A percentile compares a stretch with the other conserved stretches of the same genome.
phyloP scores from a whole-genome alignment of 2,329 filamentous ascomycete species.

The Cryphonectria radicalis region DNA sequence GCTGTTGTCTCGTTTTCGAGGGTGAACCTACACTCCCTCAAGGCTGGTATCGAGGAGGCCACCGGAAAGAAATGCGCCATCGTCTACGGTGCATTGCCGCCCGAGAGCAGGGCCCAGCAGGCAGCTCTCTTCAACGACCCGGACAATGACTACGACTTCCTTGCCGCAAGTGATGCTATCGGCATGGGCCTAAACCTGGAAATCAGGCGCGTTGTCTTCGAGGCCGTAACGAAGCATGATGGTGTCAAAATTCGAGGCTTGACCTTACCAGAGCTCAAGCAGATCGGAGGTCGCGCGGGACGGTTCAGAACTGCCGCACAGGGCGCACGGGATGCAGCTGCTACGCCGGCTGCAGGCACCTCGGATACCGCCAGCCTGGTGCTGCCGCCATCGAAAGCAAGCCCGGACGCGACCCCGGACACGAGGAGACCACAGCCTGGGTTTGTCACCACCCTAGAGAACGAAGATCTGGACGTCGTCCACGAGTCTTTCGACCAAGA shows the following conservation, averaged over 20 bases:
- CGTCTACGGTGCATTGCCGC: conserved; percentile 89
- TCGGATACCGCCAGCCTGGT: not conserved
- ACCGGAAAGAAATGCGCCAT: conserved; percentile 86
- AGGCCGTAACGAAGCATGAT: conserved; percentile 74
- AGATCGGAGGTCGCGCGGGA: conserved; percentile 92
- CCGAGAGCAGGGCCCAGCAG: conserved; percentile 90
- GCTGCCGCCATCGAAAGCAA: not conserved
- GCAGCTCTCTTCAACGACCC: conserved; percentile 94
- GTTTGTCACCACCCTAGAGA: conserved; percentile 77
- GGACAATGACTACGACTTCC: conserved; percentile 90
- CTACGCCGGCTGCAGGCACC: not conserved
- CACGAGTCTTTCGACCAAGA: conserved; percentile 64
- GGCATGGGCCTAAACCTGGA: conserved; percentile 96
- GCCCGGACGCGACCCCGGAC: conserved; percentile 26
- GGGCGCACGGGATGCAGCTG: conserved; percentile 39
- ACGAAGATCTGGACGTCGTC: conserved; percentile 68
- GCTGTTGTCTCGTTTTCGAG: conserved; percentile 88
- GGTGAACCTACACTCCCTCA: conserved; percentile 78
- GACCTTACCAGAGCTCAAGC: conserved; percentile 80
- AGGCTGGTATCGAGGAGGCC: conserved; percentile 72
- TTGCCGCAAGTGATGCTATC: conserved; percentile 94
- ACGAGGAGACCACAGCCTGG: conserved; percentile 52
- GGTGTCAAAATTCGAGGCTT: conserved; percentile 62
- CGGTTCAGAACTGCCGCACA: conserved; percentile 77
- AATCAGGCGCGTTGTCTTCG: conserved; percentile 89